Conservation (phyloP, 768 basidiomycete genomes). For the Rhodotorula babjevae region DNA sequence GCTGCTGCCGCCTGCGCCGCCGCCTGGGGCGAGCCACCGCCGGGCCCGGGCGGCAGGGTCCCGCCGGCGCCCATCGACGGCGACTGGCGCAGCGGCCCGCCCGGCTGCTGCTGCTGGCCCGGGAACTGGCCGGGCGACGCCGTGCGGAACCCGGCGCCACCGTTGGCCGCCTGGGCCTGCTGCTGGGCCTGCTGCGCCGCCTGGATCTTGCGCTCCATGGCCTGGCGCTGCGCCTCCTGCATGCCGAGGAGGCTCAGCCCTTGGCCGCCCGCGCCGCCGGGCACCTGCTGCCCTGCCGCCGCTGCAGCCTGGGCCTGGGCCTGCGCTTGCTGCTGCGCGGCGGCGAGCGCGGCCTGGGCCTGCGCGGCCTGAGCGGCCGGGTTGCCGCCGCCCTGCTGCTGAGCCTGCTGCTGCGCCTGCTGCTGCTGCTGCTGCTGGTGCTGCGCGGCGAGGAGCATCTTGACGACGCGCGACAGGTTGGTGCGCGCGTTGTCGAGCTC, state of each 20-base stretch:
- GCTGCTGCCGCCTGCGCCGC: background rate
- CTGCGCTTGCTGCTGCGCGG: conserved; percentile 19
- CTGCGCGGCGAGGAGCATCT: conserved; percentile 31
- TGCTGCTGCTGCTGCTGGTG: conserved; percentile 6
- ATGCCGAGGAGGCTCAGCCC: conserved; percentile 7
- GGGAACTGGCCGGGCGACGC: background rate
- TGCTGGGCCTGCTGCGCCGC: conserved; percentile 1
- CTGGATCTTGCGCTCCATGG: conserved; percentile 31
- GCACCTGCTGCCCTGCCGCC: background rate
- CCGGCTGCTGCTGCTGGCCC: background rate
- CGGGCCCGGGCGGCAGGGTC: background rate
- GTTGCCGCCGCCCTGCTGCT: background rate
- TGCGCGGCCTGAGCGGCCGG: background rate
- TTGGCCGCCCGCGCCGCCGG: background rate
- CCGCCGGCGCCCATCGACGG: background rate
- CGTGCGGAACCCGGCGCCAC: background rate
- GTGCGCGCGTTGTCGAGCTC: conserved; percentile 32
- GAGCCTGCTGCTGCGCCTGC: conserved; percentile 4
- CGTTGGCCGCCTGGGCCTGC: conserved; percentile 8
- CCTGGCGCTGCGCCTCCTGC: conserved; percentile 31
- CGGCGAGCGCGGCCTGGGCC: conserved; percentile 9
- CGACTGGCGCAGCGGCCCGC: background rate
- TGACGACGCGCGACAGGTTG: conserved; percentile 32
- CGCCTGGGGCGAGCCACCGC: background rate
- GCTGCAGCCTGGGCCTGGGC: conserved; percentile 9